Base-by-base conservation (phyloP, 2,329 filamentous ascomycete species). In the Colletotrichum phormii region DNA sequence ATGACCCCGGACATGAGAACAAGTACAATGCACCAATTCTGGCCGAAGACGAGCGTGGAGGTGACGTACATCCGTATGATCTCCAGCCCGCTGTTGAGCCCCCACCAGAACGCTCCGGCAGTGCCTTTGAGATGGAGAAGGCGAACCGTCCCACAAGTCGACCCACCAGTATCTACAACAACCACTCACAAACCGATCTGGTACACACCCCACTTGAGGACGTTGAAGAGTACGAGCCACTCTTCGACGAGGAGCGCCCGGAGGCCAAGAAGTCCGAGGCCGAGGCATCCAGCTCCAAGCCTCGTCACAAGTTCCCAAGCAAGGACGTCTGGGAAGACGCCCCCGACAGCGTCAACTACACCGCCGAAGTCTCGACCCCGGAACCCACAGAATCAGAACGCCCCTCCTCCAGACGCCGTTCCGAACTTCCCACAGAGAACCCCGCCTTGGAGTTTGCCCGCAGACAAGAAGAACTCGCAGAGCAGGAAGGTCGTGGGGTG, bases 281-380 rank as follows among this genome's bases (percentile, higher is more conserved):
- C 9, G 78, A 84, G 51, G 67, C 79, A 59, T 87, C 87, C 75
- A 82, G 87, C 69, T 85, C 85, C 67, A 87, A 90, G 75, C 84
- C 88, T 73, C 89, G 90, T 75, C 92, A 93, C 73, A 83, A 89
- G 74, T 99, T 99, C 82, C 97, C 97, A 1, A 98, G 95, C 81
- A 93, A 95, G 81, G 97, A 99, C 80, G 90, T 98, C 53, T 99
- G 97, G 97, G 97, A 99, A 84, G 97, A 99, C 81, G 93, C 95
- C 0, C 97, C 97, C 4, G 93, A 92, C 79, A 98, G 95, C 82
- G 87, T 94, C 64, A 91, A 97, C 78, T 91, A 89, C 78, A 92
- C 90, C 42, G 92, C 95, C 3, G 95, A 94, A 72, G 96, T 98
- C 8, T 94, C 93, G 3, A 97, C 94, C 0, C 95, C 95, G 1